These are phyloP conservation scores for Fusarium xyrophilum DNA, from an alignment of 2,329 filamentous ascomycete genomes.

Conservation along the genomic window DNA sequence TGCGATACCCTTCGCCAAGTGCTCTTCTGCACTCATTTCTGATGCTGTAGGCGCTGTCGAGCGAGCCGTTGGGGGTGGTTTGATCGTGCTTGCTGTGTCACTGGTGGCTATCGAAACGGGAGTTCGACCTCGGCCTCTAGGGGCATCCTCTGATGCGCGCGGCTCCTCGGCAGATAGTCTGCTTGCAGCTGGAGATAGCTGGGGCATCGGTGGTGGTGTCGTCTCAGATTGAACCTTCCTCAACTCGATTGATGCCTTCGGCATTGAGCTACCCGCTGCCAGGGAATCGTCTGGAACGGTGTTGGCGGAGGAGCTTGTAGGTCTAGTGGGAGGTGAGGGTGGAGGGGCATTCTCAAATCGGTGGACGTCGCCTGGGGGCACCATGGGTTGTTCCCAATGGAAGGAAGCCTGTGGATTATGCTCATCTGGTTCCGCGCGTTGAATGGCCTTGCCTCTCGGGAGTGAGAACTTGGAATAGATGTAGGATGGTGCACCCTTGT, in stretches of 20 bases:
- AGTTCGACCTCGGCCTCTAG: constrained; percentile 56
- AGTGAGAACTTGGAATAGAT: constrained; percentile 85
- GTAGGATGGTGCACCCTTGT: constrained; percentile 72
- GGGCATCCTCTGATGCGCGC: constrained; percentile 57
- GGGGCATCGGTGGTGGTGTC: constrained; percentile 46
- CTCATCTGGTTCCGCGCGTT: constrained; percentile 70
- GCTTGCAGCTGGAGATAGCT: constrained; percentile 54
- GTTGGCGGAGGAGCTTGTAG: constrained; percentile 61
- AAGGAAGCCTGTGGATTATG: constrained; percentile 60
- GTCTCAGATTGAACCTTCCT: constrained; percentile 60
- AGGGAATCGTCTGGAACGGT: constrained; percentile 49
- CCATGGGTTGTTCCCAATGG: constrained; percentile 66
- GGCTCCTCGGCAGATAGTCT: constrained; percentile 54
- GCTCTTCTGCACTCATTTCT: constrained; percentile 83
- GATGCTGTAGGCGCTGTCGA: constrained; percentile 63
- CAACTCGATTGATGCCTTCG: constrained; percentile 58
- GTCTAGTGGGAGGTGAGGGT: constrained; percentile 67
- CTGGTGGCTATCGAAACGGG: constrained; percentile 59
- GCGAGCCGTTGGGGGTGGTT: constrained; percentile 49
- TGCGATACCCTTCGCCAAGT: constrained; percentile 87
- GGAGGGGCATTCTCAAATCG: constrained; percentile 56
- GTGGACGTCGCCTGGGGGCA: constrained; percentile 52
- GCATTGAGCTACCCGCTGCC: constrained; percentile 42
- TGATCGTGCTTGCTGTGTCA: constrained; percentile 62
- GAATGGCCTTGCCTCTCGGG: constrained; percentile 80